Conservation (phyloP, 768 basidiomycete genomes). For the Mycena kentingensis region DNA sequence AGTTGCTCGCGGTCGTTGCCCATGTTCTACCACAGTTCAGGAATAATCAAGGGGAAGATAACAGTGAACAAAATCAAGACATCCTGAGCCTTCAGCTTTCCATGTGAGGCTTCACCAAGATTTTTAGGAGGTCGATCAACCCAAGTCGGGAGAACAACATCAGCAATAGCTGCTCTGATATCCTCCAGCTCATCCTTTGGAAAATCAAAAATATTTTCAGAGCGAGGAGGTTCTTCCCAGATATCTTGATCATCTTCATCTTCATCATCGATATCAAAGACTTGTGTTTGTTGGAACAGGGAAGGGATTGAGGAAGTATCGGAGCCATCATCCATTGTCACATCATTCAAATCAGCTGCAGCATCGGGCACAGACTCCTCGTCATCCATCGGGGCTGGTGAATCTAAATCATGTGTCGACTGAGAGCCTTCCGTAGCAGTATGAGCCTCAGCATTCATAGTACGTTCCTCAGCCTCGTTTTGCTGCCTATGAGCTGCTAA, state of each 20-base stretch:
- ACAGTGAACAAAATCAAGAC: conserved; percentile 10
- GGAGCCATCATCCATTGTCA: not conserved
- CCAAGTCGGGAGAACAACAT: conserved; percentile 18
- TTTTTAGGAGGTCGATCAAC: conserved; percentile 19
- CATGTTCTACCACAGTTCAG: conserved; percentile 8
- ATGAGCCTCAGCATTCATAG: not conserved
- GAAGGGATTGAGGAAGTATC: not conserved
- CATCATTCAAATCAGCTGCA: not conserved
- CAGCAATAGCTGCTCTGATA: not conserved
- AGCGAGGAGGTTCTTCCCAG: not conserved
- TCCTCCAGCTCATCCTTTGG: not conserved
- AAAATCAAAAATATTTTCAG: not conserved
- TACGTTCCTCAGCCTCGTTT: not conserved
- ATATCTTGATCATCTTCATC: not conserved
- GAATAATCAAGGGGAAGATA: conserved; percentile 11
- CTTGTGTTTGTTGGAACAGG: not conserved
- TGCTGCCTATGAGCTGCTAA: not conserved
- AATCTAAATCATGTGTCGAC: too few relatives aligned
- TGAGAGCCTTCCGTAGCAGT: too few relatives aligned
- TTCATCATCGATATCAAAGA: not conserved
- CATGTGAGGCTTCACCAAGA: conserved; percentile 23
- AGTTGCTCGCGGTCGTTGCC: not conserved
- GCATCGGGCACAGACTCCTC: too few relatives aligned
- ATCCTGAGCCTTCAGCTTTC: conserved; percentile 24
- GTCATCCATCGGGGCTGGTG: too few relatives aligned